phyloP scores from a whole-genome alignment of 2,329 filamentous ascomycete species.

The Sarocladium oryzae region DNA sequence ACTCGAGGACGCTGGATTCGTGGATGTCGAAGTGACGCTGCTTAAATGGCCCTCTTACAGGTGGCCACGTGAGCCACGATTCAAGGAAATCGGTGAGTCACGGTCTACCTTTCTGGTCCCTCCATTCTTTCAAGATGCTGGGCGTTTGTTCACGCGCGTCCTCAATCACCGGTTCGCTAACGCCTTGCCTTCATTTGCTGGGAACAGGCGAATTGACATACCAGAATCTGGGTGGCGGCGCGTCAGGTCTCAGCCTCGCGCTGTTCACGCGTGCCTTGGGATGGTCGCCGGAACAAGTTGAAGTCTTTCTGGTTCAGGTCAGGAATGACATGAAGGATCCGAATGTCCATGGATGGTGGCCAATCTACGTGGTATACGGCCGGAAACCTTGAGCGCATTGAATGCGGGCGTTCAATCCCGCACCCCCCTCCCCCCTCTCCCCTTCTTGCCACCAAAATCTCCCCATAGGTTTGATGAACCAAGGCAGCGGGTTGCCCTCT shows the following conservation, averaged over 20 bases:
- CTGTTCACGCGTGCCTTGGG: conserved; percentile 30
- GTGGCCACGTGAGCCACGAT: conserved; percentile 44
- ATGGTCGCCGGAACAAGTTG: conserved; percentile 27
- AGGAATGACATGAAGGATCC: conserved; percentile 27
- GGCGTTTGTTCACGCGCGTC: too few relatives aligned
- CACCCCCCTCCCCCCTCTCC: too few relatives aligned
- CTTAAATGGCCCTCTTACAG: conserved; percentile 39
- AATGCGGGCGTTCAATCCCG: too few relatives aligned
- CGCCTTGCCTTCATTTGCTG: too few relatives aligned
- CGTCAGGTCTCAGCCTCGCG: conserved; percentile 30
- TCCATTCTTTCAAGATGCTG: too few relatives aligned
- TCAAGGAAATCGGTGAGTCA: conserved; percentile 42
- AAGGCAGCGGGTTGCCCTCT: too few relatives aligned
- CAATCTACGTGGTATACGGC: conserved; percentile 16
- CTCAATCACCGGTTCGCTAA: too few relatives aligned
- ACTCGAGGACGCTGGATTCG: conserved; percentile 17
- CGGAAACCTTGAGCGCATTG: neutral
- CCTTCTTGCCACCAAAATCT: too few relatives aligned
- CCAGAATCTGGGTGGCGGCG: conserved; percentile 26
- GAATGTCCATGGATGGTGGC: conserved; percentile 30
- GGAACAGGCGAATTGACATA: conserved; percentile 18
- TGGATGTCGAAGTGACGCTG: conserved; percentile 13
- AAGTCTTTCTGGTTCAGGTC: conserved; percentile 26
- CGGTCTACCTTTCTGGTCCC: neutral
- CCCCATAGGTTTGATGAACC: too few relatives aligned